phyloP scores from a whole-genome alignment of 78 protist genomes.

The Dictyostelium firmibasis region DNA sequence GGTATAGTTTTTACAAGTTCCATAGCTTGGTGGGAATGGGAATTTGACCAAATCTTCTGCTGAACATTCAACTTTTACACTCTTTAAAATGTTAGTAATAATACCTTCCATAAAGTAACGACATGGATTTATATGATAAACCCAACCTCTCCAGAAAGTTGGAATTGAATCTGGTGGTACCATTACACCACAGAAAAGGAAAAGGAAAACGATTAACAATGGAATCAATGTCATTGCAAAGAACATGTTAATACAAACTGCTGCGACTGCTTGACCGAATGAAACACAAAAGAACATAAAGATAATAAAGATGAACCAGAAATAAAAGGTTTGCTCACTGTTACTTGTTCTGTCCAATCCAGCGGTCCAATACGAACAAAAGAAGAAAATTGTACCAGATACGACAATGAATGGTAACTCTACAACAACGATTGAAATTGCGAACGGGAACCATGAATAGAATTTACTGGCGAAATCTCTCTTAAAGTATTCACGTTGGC shows the following conservation, averaged over 20 bases:
- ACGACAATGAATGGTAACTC: slow-evolving; percentile 48
- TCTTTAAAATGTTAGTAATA: slow-evolving; percentile 20
- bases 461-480: slow-evolving; percentile 60
- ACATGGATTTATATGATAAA: slow-evolving; percentile 45
- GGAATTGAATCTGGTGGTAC: slow-evolving; percentile 47
- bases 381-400: slow-evolving; percentile 46
- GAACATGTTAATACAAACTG: slow-evolving; percentile 57
- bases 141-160: slow-evolving; percentile 30
- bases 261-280: slow-evolving; percentile 71
- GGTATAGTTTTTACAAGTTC: slow-evolving; percentile 41
- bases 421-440: slow-evolving; percentile 34
- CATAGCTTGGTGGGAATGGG: slow-evolving; percentile 15
- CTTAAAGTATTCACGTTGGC: slow-evolving; percentile 52
- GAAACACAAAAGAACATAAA: slow-evolving; percentile 46
- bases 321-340: slow-evolving; percentile 20
- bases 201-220: slow-evolving; percentile 41
- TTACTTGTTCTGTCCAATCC: neutral
- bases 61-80: neutral
- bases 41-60: slow-evolving; percentile 17
- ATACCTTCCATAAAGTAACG: slow-evolving; percentile 73
- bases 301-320: slow-evolving; percentile 48
- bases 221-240: slow-evolving; percentile 59
- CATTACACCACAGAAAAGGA: slow-evolving; percentile 68
- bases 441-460: slow-evolving; percentile 60
- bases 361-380: slow-evolving; percentile 48